Conservation (phyloP, 2,329 filamentous ascomycete genomes). For the Claviceps pusilla region DNA sequence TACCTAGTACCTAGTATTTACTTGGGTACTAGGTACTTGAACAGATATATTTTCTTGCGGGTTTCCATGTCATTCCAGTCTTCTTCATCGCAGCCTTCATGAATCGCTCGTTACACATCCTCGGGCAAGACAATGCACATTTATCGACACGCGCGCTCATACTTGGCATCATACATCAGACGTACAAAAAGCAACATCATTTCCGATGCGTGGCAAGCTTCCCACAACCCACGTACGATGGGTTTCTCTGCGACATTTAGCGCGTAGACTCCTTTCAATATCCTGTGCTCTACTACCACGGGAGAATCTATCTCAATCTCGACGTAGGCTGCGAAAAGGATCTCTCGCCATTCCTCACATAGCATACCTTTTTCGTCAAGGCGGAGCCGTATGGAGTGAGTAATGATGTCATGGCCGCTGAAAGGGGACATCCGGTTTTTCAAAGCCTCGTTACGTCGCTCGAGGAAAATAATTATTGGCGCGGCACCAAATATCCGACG, state of each 20-base stretch:
- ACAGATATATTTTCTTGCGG: too few species aligned
- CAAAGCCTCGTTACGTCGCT: not conserved
- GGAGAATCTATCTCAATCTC: slow-evolving; percentile 68
- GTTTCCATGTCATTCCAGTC: too few species aligned
- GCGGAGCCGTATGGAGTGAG: not conserved
- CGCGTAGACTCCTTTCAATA: slow-evolving; percentile 67
- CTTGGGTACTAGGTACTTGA: too few species aligned
- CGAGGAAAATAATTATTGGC: not conserved
- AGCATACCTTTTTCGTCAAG: slow-evolving; percentile 1
- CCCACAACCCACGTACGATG: slow-evolving; percentile 46
- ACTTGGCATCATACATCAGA: slow-evolving; percentile 3
- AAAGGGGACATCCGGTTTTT: not conserved
- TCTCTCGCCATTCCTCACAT: not conserved
- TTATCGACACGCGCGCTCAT: not conserved
- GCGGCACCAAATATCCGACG: slow-evolving; percentile 2
- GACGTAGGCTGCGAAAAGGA: slow-evolving; percentile 26
- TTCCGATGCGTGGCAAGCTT: not conserved
- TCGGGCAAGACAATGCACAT: too few species aligned
- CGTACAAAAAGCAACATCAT: not conserved
- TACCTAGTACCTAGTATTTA: too few species aligned
- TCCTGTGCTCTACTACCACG: slow-evolving; percentile 62
- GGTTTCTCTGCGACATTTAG: slow-evolving; percentile 61
- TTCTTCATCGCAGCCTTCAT: too few species aligned
- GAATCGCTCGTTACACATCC: too few species aligned
- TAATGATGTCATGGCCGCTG: slow-evolving; percentile 1